Base-by-base conservation (phyloP, 805 yeast species). In the Candida lessepsii region DNA sequence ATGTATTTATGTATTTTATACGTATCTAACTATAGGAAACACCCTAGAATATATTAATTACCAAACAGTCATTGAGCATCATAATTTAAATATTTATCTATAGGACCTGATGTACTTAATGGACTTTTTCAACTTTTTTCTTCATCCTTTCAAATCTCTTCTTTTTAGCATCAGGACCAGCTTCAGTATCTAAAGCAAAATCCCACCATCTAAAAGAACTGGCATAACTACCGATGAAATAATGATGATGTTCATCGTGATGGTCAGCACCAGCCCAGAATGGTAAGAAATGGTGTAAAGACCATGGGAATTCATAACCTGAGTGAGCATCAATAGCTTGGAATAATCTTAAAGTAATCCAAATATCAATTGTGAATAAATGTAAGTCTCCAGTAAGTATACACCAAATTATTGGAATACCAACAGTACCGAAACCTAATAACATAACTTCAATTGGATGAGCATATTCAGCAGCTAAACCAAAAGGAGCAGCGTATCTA, bases 181-280 rank as follows among this genome's bases (percentile, higher is more conserved):
- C 74, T 52, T 77, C 81, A 11, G 81, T 76, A 39, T 67, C 74
- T 47, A 76, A 63, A 15, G 63, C 47, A 49, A 50, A 72, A 49
- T 77, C 83, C 75, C 78, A 75, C 76, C 79, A 75, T 54, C 80
- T 71, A 61, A 77, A 77, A 19, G 76, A 67, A 29, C 78, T 71
- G 18, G 82, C 78, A 49, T 77, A 77, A 51, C 73, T 73, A 14
- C 83, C 83, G 44, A 77, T 75, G 48, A 77, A 77, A 54, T 71
- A 73, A 50, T 76, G 83, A 48, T 77, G 83, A 48, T 77, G 83
- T 44, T 71, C 68, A 51, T 77, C 83, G 51, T 77, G 83, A 51
- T 77, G 83, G 41, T 73, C 80, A 27, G 81, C 81, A 23, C 82
- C 83, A 8, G 83, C 81, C 83, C 83, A 77, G 58, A 77, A 69